Evolutionary conservation across 1,284 basidiomycete genomes (phyloP).

Genomic region (Cutaneotrichosporon sp.): DNA sequence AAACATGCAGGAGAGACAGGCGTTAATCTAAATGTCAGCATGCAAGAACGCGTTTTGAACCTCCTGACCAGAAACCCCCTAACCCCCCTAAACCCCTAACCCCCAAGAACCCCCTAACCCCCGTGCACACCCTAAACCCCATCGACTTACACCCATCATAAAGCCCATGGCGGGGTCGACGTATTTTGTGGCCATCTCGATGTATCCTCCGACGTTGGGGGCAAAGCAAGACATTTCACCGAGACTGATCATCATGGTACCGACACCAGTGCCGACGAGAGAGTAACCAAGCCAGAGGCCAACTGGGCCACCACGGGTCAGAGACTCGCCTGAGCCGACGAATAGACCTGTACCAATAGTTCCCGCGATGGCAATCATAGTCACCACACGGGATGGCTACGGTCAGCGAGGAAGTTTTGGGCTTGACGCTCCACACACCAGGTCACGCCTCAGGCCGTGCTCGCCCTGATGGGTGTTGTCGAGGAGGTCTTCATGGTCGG

Average conservation of each 20-base stretch:
- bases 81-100: no score
- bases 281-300: conserved; percentile 38
- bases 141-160: conserved; percentile 54
- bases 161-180: conserved; percentile 56
- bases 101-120: no score
- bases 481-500: conserved; percentile 5
- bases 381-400: conserved; percentile 8
- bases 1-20: conserved; percentile 58
- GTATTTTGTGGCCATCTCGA: conserved; percentile 23
- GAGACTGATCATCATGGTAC: conserved; percentile 16
- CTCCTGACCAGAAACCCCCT: no score
- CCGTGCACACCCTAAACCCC: no score
- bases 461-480: conserved; percentile 5
- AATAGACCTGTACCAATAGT: conserved; percentile 52
- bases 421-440: no score
- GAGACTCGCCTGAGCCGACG: conserved; percentile 35
- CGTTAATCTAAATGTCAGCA: no score
- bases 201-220: conserved; percentile 22
- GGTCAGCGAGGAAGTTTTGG: background rate
- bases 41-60: no score
- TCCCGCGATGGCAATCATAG: conserved; percentile 49
- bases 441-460: conserved; percentile 9
- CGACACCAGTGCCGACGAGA: conserved; percentile 19
- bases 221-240: conserved; percentile 20
- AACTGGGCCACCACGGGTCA: conserved; percentile 46